phyloP scores from a whole-genome alignment of 139 green algal genomes.

The Volvox africanus region DNA sequence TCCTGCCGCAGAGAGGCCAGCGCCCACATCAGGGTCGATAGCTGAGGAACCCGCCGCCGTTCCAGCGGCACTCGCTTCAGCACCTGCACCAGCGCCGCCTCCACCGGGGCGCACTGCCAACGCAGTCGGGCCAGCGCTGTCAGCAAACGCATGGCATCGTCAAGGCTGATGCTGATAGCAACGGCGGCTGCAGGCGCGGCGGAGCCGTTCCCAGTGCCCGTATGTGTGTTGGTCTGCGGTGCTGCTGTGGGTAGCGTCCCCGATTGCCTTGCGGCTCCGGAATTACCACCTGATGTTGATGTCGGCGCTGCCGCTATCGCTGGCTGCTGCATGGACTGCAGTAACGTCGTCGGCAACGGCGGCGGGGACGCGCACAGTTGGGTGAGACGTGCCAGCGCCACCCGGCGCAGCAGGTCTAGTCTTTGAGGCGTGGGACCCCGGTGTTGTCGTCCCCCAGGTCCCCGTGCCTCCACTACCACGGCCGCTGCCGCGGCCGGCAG shows the following conservation, averaged over 20 bases:
- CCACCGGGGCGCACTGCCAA: not conserved
- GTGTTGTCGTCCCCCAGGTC: not conserved
- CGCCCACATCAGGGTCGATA: conserved; percentile 31
- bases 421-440: not conserved
- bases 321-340: not conserved
- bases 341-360: not conserved
- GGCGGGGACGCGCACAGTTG: conserved; percentile 8
- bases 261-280: not conserved
- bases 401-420: not conserved
- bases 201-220: not conserved
- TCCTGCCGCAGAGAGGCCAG: conserved; percentile 37
- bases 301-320: not conserved
- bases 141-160: conserved; percentile 12
- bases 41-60: conserved; percentile 15
- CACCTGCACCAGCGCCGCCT: not conserved
- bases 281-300: not conserved
- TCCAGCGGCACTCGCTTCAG: conserved; percentile 1
- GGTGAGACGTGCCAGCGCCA: conserved; percentile 3
- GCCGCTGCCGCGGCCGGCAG: not conserved
- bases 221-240: too few relatives aligned
- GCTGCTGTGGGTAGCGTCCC: not conserved
- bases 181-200: not conserved
- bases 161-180: not conserved
- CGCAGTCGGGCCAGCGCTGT: conserved; percentile 1
- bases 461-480: not conserved